phyloP scores from a whole-genome alignment of 1,139 yeast genomes.

The Candida anutae region DNA sequence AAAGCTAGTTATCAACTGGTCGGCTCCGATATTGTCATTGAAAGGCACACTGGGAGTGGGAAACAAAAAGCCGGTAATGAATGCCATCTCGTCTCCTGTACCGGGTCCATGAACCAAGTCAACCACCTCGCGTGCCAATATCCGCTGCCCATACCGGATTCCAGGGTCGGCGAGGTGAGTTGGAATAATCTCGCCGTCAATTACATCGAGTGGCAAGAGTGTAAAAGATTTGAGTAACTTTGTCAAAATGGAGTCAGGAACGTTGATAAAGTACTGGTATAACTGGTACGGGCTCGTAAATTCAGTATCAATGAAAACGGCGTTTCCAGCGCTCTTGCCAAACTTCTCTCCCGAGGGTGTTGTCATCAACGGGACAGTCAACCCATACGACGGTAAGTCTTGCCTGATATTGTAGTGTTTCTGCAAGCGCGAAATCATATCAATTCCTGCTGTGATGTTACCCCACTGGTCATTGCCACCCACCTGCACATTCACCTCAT shows the following conservation, averaged over 20 bases:
- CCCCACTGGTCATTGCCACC: slow-evolving; percentile 99
- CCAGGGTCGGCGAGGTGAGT: slow-evolving; percentile 55
- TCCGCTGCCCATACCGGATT: slow-evolving; percentile 60
- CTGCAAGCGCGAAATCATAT: slow-evolving; percentile 62
- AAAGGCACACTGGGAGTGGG: slow-evolving; percentile 49
- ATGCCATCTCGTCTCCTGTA: slow-evolving; percentile 57
- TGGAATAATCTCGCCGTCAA: slow-evolving; percentile 41
- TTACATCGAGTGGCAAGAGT: slow-evolving; percentile 55
- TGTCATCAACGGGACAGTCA: slow-evolving; percentile 85
- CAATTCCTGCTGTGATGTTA: slow-evolving; percentile 93
- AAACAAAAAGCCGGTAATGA: slow-evolving; percentile 58
- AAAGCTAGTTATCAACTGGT: slow-evolving; percentile 52
- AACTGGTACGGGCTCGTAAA: slow-evolving; percentile 75
- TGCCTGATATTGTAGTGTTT: slow-evolving; percentile 8
- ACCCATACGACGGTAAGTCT: slow-evolving; percentile 42
- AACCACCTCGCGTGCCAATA: slow-evolving; percentile 77
- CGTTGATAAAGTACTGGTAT: slow-evolving; percentile 78
- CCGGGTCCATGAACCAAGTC: slow-evolving; percentile 84
- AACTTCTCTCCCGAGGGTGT: slow-evolving; percentile 90
- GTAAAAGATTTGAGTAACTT: slow-evolving; percentile 72
- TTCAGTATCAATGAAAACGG: slow-evolving; percentile 71
- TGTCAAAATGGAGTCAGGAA: slow-evolving; percentile 70
- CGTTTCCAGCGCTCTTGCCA: slow-evolving; percentile 97
- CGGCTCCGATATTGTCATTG: slow-evolving; percentile 40
- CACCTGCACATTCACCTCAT: slow-evolving; percentile 65